These are phyloP conservation scores for Candolleomyces eurysporus DNA, from an alignment of 768 basidiomycete genomes.

Conservation along the genomic window DNA sequence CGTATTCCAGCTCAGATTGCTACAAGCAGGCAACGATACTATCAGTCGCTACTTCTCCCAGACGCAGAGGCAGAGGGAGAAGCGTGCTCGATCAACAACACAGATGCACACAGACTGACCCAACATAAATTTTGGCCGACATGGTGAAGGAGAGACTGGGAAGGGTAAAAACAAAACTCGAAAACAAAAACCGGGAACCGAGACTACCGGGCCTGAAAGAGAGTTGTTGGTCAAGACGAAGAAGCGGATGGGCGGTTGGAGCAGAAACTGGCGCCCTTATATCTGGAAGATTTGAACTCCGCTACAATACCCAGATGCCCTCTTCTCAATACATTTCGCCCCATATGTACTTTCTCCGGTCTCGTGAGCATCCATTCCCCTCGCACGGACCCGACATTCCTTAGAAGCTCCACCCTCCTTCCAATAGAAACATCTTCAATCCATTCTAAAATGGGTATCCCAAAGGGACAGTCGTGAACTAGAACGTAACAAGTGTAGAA, in stretches of 20 bases:
- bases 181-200: slow-evolving; percentile 57
- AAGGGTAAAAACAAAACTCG: slow-evolving; percentile 49
- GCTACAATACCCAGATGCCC: background rate
- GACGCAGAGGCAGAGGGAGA: slow-evolving; percentile 35
- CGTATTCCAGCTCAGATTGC: slow-evolving; percentile 96
- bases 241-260: slow-evolving; percentile 26
- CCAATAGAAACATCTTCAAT: background rate
- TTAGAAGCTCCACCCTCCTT: background rate
- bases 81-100: slow-evolving; percentile 42
- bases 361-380: background rate
- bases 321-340: slow-evolving; percentile 7
- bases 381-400: background rate
- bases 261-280: slow-evolving; percentile 14
- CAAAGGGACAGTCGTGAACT: slow-evolving; percentile 3
- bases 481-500: background rate
- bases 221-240: slow-evolving; percentile 49
- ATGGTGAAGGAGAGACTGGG: slow-evolving; percentile 47
- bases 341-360: background rate
- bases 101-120: slow-evolving; percentile 78
- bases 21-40: slow-evolving; percentile 53
- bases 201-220: slow-evolving; percentile 34
- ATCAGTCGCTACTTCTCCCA: slow-evolving; percentile 57
- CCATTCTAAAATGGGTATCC: background rate
- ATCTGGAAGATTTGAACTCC: background rate
- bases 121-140: slow-evolving; percentile 89